Evolutionary conservation across 306 rosid genomes (phyloP).

Genomic region (Lathyrus tuberosus): DNA sequence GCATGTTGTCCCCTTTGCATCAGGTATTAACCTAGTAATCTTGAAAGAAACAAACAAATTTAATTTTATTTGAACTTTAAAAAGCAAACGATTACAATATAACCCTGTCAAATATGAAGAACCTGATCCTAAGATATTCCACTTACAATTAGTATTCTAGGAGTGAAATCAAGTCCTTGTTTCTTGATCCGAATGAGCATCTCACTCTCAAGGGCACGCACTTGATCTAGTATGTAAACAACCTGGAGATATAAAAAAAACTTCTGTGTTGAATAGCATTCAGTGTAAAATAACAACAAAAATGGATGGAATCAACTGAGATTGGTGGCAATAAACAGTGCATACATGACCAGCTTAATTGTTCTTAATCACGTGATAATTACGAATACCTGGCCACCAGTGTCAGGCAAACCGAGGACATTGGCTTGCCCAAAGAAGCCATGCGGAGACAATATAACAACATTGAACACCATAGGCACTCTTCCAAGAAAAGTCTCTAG

Average conservation of each 20-base stretch:
- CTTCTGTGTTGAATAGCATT: slow-evolving; percentile 6
- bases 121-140: slow-evolving; percentile 13
- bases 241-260: slow-evolving; percentile 53
- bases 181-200: slow-evolving; percentile 80
- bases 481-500: slow-evolving; percentile 90
- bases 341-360: slow-evolving; percentile 15
- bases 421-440: slow-evolving; percentile 97
- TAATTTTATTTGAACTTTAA: slow-evolving; percentile 12
- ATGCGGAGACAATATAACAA: slow-evolving; percentile 88
- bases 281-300: slow-evolving; percentile 20
- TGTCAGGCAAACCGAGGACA: slow-evolving; percentile 94
- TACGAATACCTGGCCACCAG: slow-evolving; percentile 91
- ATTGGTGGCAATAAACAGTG: slow-evolving; percentile 15
- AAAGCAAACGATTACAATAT: slow-evolving; percentile 16
- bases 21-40: slow-evolving; percentile 93
- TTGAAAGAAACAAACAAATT: slow-evolving; percentile 25
- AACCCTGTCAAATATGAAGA: slow-evolving; percentile 10
- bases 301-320: slow-evolving; percentile 15
- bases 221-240: slow-evolving; percentile 96
- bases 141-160: slow-evolving; percentile 85
- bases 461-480: slow-evolving; percentile 90
- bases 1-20: slow-evolving; percentile 92
- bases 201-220: slow-evolving; percentile 93
- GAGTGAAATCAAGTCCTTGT: slow-evolving; percentile 79
- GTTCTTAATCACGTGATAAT: slow-evolving; percentile 14